Conservation (phyloP, 805 yeast species). For the Starmerella potacharoeniae region DNA sequence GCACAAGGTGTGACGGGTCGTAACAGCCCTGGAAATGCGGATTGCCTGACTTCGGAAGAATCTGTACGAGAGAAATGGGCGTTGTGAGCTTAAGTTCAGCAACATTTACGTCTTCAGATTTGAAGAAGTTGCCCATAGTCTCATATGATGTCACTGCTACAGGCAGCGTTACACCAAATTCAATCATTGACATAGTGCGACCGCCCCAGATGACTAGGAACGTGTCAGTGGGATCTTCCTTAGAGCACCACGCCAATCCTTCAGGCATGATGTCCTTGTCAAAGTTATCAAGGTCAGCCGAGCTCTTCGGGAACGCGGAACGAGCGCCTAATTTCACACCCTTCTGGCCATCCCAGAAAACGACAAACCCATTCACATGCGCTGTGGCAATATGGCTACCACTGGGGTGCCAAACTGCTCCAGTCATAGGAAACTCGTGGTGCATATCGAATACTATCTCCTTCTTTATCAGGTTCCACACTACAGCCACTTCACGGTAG, state of each 20-base stretch:
- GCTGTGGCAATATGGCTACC: conserved; percentile 73
- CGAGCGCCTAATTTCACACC: conserved; percentile 70
- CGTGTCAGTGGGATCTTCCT: conserved; percentile 68
- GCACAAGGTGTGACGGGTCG: conserved; percentile 55
- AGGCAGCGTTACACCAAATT: conserved; percentile 69
- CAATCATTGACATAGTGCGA: conserved; percentile 34
- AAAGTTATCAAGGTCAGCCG: conserved; percentile 10
- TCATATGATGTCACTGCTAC: conserved; percentile 74
- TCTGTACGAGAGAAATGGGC: conserved; percentile 5
- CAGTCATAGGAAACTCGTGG: conserved; percentile 46
- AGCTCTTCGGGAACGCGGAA: conserved; percentile 29
- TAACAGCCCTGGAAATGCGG: conserved; percentile 57
- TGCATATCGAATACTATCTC: conserved; percentile 37
- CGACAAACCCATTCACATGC: conserved; percentile 74
- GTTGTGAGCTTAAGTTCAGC: conserved; percentile 8
- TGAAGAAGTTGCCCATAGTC: conserved; percentile 65
- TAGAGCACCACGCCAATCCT: conserved; percentile 61
- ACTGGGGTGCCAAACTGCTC: conserved; percentile 81
- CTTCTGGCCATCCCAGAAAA: conserved; percentile 82
- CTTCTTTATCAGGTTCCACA: conserved; percentile 54
- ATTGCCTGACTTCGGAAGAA: conserved; percentile 12
- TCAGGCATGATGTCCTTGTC: conserved; percentile 15
- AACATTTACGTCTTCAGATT: conserved; percentile 31
- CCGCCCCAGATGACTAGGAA: conserved; percentile 41
- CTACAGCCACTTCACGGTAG: conserved; percentile 56